These are phyloP conservation scores for Aspergillus coremiiformis DNA, from an alignment of 495 filamentous ascomycete species.

Conservation along the genomic window DNA sequence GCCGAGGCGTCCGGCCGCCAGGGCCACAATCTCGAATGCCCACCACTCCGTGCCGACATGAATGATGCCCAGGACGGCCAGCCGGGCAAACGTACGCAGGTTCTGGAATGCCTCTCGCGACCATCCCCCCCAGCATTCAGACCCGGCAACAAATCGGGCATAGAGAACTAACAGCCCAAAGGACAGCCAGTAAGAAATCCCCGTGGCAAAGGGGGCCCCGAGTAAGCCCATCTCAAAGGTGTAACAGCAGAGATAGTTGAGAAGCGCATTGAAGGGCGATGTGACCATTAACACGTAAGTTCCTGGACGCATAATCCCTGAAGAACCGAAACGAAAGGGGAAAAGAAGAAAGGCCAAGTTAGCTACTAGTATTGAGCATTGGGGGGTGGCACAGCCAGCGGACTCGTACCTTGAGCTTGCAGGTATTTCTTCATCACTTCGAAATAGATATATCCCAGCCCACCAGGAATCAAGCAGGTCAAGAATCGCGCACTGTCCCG, in stretches of 20 bases:
- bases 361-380: no score
- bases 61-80: conserved; percentile 72
- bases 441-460: conserved; percentile 86
- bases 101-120: conserved; percentile 56
- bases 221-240: conserved; percentile 61
- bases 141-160: conserved; percentile 62
- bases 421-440: conserved; percentile 88
- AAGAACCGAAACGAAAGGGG: background rate
- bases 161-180: conserved; percentile 75
- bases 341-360: no score
- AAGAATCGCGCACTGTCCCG: conserved; percentile 69
- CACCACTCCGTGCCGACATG: conserved; percentile 95
- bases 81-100: conserved; percentile 63
- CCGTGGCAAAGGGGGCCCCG: conserved; percentile 76
- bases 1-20: conserved; percentile 77
- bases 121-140: conserved; percentile 80
- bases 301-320: conserved; percentile 78
- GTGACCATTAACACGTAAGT: conserved; percentile 83
- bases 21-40: conserved; percentile 93
- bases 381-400: background rate
- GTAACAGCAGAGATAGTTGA: conserved; percentile 80
- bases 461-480: conserved; percentile 72
- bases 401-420: conserved; percentile 68
- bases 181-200: conserved; percentile 80
- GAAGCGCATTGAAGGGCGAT: conserved; percentile 65